Evolutionary conservation across 768 basidiomycete species (phyloP).

Genomic region (Auricularia sp.): DNA sequence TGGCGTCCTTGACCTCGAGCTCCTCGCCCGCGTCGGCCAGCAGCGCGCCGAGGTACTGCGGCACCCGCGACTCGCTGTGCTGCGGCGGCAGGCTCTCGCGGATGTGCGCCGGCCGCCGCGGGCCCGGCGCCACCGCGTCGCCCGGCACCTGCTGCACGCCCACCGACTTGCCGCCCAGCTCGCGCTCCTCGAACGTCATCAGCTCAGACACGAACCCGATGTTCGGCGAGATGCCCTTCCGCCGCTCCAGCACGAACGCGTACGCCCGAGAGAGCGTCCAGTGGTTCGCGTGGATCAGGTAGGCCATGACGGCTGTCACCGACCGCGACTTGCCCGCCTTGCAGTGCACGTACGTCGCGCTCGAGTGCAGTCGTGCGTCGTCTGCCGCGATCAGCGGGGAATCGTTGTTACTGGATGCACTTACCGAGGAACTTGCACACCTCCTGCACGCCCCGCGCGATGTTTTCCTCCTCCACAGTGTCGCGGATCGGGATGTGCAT

Average conservation of each 20-base stretch:
- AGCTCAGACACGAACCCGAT: conserved; percentile 96
- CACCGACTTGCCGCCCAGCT: conserved; percentile 66
- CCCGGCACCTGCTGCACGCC: conserved; percentile 36
- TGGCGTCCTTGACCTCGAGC: conserved; percentile 10
- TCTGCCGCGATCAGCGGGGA: conserved; percentile 41
- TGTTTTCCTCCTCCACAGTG: conserved; percentile 88
- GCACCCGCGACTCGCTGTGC: conserved; percentile 13
- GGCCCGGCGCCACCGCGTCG: conserved; percentile 15
- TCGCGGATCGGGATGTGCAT: conserved; percentile 86
- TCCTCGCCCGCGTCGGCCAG: conserved; percentile 68
- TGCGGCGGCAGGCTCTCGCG: conserved; percentile 65
- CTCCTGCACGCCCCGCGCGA: conserved; percentile 68
- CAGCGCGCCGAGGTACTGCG: conserved; percentile 24
- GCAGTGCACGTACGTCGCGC: conserved; percentile 91
- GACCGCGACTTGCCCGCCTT: conserved; percentile 93
- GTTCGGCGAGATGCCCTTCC: conserved; percentile 92
- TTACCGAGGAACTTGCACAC: conserved; percentile 81
- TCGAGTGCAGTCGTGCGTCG: conserved; percentile 80
- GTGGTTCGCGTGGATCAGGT: conserved; percentile 93
- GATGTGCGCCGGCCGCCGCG: conserved; percentile 49
- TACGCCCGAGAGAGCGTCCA: conserved; percentile 93
- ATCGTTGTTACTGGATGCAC: conserved; percentile 16
- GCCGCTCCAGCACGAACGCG: conserved; percentile 80
- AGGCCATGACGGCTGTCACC: conserved; percentile 93
- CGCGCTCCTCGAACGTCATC: conserved; percentile 91